Conservation (phyloP, 352 stramenopile species). For the Phytophthora pseudosyringae region DNA sequence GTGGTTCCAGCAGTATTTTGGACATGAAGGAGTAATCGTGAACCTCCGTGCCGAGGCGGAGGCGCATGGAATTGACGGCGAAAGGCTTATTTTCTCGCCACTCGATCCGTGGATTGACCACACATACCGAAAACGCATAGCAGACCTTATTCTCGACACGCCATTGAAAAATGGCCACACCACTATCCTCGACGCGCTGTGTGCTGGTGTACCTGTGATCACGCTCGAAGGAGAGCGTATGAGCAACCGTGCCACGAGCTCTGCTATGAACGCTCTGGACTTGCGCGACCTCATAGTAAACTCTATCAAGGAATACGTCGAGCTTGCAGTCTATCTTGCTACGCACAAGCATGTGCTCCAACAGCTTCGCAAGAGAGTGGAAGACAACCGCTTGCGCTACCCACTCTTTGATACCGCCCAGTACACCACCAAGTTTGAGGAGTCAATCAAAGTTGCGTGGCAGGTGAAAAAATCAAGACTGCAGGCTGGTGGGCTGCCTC, state of each 20-base stretch:
- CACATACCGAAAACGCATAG: constrained; percentile 68
- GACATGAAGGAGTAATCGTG: constrained; percentile 47
- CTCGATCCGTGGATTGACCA: constrained; percentile 82
- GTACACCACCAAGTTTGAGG: constrained; percentile 60
- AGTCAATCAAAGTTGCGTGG: constrained; percentile 56
- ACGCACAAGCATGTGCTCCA: constrained; percentile 38
- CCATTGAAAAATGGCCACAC: constrained; percentile 88
- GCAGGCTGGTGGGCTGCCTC: not conserved
- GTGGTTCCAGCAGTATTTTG: constrained; percentile 75
- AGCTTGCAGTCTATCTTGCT: constrained; percentile 66
- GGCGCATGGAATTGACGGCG: constrained; percentile 54
- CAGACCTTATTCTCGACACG: constrained; percentile 84
- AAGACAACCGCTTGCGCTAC: constrained; percentile 49
- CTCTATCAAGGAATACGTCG: constrained; percentile 85
- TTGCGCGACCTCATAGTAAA: constrained; percentile 67
- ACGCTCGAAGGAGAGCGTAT: constrained; percentile 74
- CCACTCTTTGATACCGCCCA: constrained; percentile 72
- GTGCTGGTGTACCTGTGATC: constrained; percentile 76
- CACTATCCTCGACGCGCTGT: constrained; percentile 80
- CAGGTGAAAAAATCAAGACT: constrained; percentile 39
- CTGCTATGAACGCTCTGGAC: constrained; percentile 54
- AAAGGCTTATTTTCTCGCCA: constrained; percentile 63
- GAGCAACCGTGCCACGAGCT: constrained; percentile 70
- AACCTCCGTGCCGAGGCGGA: constrained; percentile 65
- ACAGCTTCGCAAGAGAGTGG: constrained; percentile 46